Evolutionary conservation across 108 stramenopile species (phyloP), one percentile per base, ranked within the genome.

Genomic region (Cyclotella distinguenda): DNA sequence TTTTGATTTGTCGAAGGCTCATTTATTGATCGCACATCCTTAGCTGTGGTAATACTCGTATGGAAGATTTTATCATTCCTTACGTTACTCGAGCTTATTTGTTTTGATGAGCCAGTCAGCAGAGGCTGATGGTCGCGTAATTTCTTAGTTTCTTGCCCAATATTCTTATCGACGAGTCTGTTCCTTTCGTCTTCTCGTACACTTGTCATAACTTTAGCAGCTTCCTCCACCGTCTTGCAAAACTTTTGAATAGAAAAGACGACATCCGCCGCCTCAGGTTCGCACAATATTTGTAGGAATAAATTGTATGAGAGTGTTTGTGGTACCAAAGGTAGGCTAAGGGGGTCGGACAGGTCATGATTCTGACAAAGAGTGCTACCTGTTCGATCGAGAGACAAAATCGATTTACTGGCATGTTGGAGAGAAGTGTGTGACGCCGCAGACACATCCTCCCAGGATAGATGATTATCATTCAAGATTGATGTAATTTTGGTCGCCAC

Each of bases 201-300:
- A 27, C 44, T 47, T 23, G 40, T 51, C 56, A 78, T 70, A 6
- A 78, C 77, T 48, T 36, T 40, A 1, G 77, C 57, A 21, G 77
- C 77, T 47, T 78, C 77, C 46, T 64, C 48, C 15, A 78, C 60
- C 8, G 77, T 78, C 42, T 69, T 60, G 56, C 77, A 78, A 52
- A 78, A 78, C 9, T 78, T 78, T 66, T 66, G 58, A 10, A 54
- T 66, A 6, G 77, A 78, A 4, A 78, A 49, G 1, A 70, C 68
- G 11, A 78, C 23, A 66, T 78, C 69, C 30, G 77, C 69, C 8
- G 77, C 63, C 27, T 42, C 39, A 5, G 77, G 77, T 28, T 65
- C 34, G 59, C 77, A 78, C 13, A 78, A 51, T 2, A 47, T 51
- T 40, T 51, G 43, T 1, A 70, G 62, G 35, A 78, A 70, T 39